Conservation (phyloP, 2,329 filamentous ascomycete genomes). For the Hypoxylon sp. region DNA sequence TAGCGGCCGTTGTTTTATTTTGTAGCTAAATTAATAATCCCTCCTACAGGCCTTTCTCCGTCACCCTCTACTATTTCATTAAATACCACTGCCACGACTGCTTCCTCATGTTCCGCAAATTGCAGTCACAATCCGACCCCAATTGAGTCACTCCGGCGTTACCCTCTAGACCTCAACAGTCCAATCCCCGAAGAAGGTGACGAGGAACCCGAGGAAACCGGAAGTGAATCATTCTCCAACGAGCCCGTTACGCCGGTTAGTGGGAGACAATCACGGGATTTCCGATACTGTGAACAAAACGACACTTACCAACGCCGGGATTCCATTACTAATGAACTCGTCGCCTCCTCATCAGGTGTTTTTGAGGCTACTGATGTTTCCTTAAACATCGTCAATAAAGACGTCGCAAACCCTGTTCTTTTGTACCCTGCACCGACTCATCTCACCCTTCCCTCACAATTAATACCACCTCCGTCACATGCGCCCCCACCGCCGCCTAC, state of each 20-base stretch:
- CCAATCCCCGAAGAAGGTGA: slow-evolving; percentile 71
- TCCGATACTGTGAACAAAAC: slow-evolving; percentile 61
- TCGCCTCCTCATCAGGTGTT: slow-evolving; percentile 40
- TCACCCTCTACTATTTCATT: slow-evolving; percentile 44
- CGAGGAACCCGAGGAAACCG: slow-evolving; percentile 70
- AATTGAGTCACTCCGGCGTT: slow-evolving; percentile 61
- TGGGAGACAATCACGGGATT: slow-evolving; percentile 69
- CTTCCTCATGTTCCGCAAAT: slow-evolving; percentile 55
- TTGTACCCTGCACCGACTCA: slow-evolving; percentile 28
- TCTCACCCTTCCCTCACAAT: slow-evolving; percentile 18
- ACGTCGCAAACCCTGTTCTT: slow-evolving; percentile 31
- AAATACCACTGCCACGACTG: slow-evolving; percentile 14
- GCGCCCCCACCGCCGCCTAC: slow-evolving; percentile 27
- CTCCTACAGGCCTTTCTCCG: slow-evolving; percentile 41
- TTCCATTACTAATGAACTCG: slow-evolving; percentile 46
- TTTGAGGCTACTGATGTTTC: slow-evolving; percentile 44
- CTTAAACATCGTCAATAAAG: slow-evolving; percentile 43
- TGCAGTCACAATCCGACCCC: slow-evolving; percentile 41
- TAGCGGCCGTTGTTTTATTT: slow-evolving; percentile 23
- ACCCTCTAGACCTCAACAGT: slow-evolving; percentile 64
- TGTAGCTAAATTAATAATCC: slow-evolving; percentile 36
- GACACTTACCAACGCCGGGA: slow-evolving; percentile 53
- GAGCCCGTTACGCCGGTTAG: slow-evolving; percentile 75
- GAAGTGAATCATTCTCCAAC: slow-evolving; percentile 68
- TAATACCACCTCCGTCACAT: slow-evolving; percentile 26